These are phyloP conservation scores for Fusarium sp. DNA, from an alignment of 2,329 filamentous ascomycete genomes.

Conservation along the genomic window DNA sequence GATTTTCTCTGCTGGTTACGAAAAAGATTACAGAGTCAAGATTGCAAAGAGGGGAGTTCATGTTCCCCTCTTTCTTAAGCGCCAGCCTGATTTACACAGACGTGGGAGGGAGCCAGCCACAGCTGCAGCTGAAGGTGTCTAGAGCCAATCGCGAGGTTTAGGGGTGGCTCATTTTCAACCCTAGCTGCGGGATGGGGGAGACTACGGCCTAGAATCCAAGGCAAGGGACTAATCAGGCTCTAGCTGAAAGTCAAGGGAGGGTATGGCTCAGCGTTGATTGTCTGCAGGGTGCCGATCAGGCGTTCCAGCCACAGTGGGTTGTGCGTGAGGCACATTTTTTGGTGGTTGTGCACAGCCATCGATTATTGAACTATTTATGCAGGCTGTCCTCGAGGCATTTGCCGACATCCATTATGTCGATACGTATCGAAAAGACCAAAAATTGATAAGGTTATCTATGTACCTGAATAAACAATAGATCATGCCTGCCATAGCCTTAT, in stretches of 20 bases:
- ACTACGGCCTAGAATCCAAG: background rate
- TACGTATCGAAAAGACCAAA: background rate
- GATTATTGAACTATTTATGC: background rate
- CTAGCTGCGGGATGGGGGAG: background rate
- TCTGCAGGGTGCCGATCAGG: background rate
- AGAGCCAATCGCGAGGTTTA: background rate
- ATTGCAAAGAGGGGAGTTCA: background rate
- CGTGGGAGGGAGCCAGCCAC: background rate
- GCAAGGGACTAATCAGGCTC: background rate
- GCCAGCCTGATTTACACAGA: background rate
- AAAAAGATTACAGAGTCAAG: background rate
- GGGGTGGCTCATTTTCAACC: background rate
- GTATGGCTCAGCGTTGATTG: background rate
- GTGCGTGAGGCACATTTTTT: background rate
- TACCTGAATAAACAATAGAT: background rate
- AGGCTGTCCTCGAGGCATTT: background rate
- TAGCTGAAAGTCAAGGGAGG: background rate
- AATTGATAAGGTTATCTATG: background rate
- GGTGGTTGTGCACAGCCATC: background rate
- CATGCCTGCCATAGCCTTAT: background rate
- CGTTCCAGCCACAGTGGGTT: background rate
- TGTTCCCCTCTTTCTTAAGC: background rate
- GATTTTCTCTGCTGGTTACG: background rate
- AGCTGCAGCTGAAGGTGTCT: background rate
- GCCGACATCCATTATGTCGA: background rate